phyloP scores from a whole-genome alignment of 2,329 filamentous ascomycete species.

The Chalara sp. region DNA sequence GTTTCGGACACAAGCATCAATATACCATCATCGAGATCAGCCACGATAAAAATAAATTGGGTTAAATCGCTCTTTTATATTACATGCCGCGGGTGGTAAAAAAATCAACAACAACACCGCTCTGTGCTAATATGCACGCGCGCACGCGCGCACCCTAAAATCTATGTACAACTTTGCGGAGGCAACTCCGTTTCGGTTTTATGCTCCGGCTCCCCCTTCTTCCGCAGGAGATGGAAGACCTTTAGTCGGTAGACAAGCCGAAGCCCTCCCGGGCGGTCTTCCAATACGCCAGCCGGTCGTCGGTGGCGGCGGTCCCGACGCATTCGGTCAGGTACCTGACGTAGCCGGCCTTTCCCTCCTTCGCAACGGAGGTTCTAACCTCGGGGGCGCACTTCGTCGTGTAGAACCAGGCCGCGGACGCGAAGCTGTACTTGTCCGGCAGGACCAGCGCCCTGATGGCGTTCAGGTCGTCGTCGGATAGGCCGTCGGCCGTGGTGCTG shows the following conservation, averaged over 20 bases:
- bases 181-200: too few species aligned
- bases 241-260: constrained; percentile 9
- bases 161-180: too few species aligned
- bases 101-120: too few species aligned
- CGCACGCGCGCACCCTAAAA: too few species aligned
- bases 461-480: constrained; percentile 31
- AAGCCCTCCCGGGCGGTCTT: constrained; percentile 36
- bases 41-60: too few species aligned
- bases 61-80: too few species aligned
- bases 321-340: constrained; percentile 46
- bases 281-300: constrained; percentile 43
- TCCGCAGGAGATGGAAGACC: too few species aligned
- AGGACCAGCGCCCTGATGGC: constrained; percentile 44
- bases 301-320: constrained; percentile 41
- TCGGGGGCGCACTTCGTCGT: constrained; percentile 42
- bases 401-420: constrained; percentile 54
- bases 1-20: too few species aligned
- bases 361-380: constrained; percentile 36
- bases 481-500: constrained; percentile 19
- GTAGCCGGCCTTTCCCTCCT: constrained; percentile 41
- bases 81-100: too few species aligned
- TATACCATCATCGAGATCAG: too few species aligned
- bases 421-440: constrained; percentile 45
- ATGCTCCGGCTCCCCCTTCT: too few species aligned
- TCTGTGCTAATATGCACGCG: too few species aligned